Evolutionary conservation across 2,329 filamentous ascomycete genomes (phyloP), one percentile per base, ranked within the genome.

Genomic region (Alternaria sp.): DNA sequence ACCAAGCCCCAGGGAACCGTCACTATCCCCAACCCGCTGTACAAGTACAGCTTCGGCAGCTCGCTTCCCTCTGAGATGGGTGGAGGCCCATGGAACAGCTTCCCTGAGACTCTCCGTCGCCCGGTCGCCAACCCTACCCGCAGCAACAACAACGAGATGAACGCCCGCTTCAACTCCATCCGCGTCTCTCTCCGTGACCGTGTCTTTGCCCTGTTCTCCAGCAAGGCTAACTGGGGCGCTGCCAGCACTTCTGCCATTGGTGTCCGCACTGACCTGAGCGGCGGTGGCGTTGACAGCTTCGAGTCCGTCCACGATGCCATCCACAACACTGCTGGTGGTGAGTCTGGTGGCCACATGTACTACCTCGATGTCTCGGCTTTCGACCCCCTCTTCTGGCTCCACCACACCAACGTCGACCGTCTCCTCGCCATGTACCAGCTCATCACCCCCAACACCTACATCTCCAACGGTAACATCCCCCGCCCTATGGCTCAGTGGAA

Each of bases 351-450:
- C 5, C 90, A 92, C 75, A 91, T 95, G 89, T 87, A 88, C 47
- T 92, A 90, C 77, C 88, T 93, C 59, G 78, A 80, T 60, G 89
- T 91, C 68, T 92, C 92, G n/a, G 87, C 91, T 0, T 96, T 93
- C 75, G 93, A 96, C 72, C 92, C 92, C 2, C 82, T 93, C 41
- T 80, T 80, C 73, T 79, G 76, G 77, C 72, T 80, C n/a, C 78
- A 79, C 69, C 78, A 80, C 72, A 66, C 62, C 74, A 80, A 80
- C 62, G 61, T 80, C 21, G 78, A 80, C 63, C 76, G 78, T 68
- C 69, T 78, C 21, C 92, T 95, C 78, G 87, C 92, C 57, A 87
- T 96, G 75, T 95, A 92, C 91, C 92, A 96, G 81, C 82, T 86
- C 3, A 79, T 95, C 14, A 86, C 94, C 63, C 91, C 91, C 2